Evolutionary conservation across 2,329 filamentous ascomycete genomes (phyloP).

Genomic region (Tetracladium maxilliforme): DNA sequence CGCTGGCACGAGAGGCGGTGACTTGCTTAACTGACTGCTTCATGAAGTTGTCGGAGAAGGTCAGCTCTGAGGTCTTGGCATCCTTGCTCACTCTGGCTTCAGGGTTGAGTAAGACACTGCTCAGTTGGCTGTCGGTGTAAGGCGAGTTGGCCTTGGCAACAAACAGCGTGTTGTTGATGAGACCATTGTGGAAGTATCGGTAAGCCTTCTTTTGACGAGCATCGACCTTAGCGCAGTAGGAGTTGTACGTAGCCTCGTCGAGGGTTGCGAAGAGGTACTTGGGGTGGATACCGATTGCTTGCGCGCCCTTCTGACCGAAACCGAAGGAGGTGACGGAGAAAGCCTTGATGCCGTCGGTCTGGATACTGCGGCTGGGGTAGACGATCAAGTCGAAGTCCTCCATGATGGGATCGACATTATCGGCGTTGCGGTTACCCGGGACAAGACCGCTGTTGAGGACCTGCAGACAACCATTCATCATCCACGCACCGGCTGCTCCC

Average conservation of each 20-base stretch:
- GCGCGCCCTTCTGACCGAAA: conserved; percentile 97
- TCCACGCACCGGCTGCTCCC: conserved; percentile 98
- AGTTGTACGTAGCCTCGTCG: conserved; percentile 66
- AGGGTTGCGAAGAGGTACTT: conserved; percentile 93
- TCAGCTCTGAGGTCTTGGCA: conserved; percentile 72
- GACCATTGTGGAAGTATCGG: conserved; percentile 93
- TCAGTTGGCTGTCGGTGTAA: conserved; percentile 78
- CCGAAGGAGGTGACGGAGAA: conserved; percentile 98
- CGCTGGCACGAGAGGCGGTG: conserved; percentile 33
- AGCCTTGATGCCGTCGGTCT: conserved; percentile 96
- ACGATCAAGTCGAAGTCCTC: conserved; percentile 97
- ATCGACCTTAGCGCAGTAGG: conserved; percentile 79
- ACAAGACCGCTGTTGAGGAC: conserved; percentile 89
- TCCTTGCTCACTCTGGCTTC: conserved; percentile 72
- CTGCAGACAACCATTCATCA: conserved; percentile 97
- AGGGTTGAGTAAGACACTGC: conserved; percentile 84
- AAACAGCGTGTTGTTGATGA: conserved; percentile 97
- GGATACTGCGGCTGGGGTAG: conserved; percentile 86
- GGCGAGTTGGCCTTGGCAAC: conserved; percentile 87
- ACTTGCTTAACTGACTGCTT: conserved; percentile 48
- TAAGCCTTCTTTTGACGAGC: conserved; percentile 97
- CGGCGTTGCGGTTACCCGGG: conserved; percentile 92
- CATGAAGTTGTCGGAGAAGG: conserved; percentile 55
- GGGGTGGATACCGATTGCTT: conserved; percentile 92
- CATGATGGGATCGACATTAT: conserved; percentile 93